Percentiles rank a stretch among this genome's conserved stretches.
phyloP scores from a whole-genome alignment of 306 rosid genomes.

The Sindora glabra region DNA sequence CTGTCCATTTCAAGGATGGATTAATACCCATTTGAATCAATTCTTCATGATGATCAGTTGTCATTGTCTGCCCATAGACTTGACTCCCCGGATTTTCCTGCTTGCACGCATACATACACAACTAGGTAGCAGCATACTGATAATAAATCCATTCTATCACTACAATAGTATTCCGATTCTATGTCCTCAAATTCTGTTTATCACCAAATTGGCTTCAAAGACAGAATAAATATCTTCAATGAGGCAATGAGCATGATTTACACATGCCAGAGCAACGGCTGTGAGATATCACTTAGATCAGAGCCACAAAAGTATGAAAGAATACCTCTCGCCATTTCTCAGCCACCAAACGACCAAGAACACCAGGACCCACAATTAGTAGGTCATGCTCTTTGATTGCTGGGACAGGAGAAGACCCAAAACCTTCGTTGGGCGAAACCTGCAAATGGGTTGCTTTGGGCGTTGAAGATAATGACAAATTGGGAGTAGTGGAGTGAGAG shows the following conservation, averaged over 20 bases:
- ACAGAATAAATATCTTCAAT: neutral
- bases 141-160: neutral
- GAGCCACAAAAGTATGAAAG: neutral
- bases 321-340: conserved; percentile 75
- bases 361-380: conserved; percentile 92
- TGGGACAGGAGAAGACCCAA: conserved; percentile 27
- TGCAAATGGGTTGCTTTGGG: conserved; percentile 33
- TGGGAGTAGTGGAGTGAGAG: neutral
- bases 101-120: conserved; percentile 3
- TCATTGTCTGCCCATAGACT: conserved; percentile 81
- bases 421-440: conserved; percentile 36
- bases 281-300: neutral
- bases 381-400: conserved; percentile 44
- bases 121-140: neutral
- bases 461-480: conserved; percentile 18
- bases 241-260: neutral
- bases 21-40: conserved; percentile 60
- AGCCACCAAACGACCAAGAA: conserved; percentile 90
- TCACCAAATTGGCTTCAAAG: neutral
- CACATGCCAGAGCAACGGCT: neutral
- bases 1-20: conserved; percentile 65
- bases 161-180: neutral
- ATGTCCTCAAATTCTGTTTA: neutral
- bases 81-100: conserved; percentile 70
- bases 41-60: conserved; percentile 76